Evolutionary conservation across 495 filamentous ascomycete genomes (phyloP).

Genomic region (Neurospora sp.): DNA sequence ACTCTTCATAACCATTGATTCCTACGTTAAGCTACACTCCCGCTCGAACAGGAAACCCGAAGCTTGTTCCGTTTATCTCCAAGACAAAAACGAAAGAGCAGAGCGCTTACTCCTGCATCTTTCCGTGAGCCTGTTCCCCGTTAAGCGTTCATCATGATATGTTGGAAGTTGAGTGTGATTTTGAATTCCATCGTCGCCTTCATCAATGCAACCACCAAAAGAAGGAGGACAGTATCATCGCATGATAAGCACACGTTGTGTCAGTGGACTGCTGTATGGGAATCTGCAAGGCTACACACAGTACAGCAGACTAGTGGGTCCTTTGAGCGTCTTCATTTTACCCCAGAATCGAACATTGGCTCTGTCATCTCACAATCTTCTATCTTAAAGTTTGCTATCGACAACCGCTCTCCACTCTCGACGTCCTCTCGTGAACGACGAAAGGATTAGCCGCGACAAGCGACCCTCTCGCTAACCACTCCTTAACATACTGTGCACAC

Average conservation of each 20-base stretch:
- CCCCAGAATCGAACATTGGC: constrained; percentile 12
- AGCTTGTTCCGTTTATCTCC: not conserved
- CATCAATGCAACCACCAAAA: not conserved
- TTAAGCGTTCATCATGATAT: not conserved
- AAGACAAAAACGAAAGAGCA: not conserved
- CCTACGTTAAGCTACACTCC: not conserved
- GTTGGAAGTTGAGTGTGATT: not conserved
- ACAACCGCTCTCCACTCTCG: not conserved
- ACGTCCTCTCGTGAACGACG: not conserved
- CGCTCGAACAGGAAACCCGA: not conserved
- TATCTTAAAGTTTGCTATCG: not conserved
- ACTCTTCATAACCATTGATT: not conserved
- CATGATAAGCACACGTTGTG: not conserved
- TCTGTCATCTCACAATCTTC: constrained; percentile 8
- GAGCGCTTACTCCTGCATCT: not conserved
- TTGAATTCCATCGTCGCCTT: not conserved
- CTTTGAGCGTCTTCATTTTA: constrained; percentile 1
- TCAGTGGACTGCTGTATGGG: not conserved
- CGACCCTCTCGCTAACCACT: not conserved
- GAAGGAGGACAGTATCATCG: not conserved
- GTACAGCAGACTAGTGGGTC: not conserved
- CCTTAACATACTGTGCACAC: not conserved
- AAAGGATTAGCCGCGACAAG: constrained; percentile 7
- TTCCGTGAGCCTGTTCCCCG: not conserved
- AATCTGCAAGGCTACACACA: constrained; percentile 4